Base-by-base conservation (phyloP, 2,329 filamentous ascomycete genomes). In the Phialophora chinensis region DNA sequence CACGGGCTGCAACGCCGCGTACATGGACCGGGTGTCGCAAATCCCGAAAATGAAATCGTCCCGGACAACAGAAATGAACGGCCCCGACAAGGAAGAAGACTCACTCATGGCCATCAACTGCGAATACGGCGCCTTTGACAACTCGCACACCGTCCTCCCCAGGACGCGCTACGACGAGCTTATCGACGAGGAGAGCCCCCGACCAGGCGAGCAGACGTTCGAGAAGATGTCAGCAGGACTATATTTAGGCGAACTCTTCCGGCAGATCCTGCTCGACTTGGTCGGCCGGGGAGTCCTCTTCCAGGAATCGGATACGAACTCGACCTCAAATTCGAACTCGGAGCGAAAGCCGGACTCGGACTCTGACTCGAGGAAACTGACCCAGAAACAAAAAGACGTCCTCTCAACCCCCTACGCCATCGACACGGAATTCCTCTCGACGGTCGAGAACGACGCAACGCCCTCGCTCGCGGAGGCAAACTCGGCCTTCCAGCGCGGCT, bases 191-290 rank as follows among this genome's bases (percentile, higher is more conserved):
- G 90, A 95, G 74, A 97, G 93, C 23, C 93, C 94, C 44, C 90
- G 93, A 23, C 93, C 93, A 3, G 93, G 93, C 59, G 93, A 97
- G 80, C 93, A 98, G 81, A 89, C 92, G 1, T 97, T 97, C 73
- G 93, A 98, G 82, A 97, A 98, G 84, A 97, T 97, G 91, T 93
- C 96, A 76, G 92, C 94, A 2, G 93, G 94, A 70, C 85, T 97
- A 57, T 98, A 97, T 77, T 87, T 97, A 1, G 94, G 93, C 71
- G 93, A 98, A 79, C 90, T 97, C 74, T 95, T 97, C 86, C 91
- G 94, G 66, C 86, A 96, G 59, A 88, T 93, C 63, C 82, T 97
- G 62, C 83, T 96, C 20, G 93, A 97, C 74, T 83, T 97, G 57
- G 88, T 96, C 77, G 90, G 95, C 73, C 90, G 88, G 76, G 86